These are phyloP conservation scores for Coemansia sp. DNA, from an alignment of 192 early-diverging fungal genomes.

Conservation along the genomic window DNA sequence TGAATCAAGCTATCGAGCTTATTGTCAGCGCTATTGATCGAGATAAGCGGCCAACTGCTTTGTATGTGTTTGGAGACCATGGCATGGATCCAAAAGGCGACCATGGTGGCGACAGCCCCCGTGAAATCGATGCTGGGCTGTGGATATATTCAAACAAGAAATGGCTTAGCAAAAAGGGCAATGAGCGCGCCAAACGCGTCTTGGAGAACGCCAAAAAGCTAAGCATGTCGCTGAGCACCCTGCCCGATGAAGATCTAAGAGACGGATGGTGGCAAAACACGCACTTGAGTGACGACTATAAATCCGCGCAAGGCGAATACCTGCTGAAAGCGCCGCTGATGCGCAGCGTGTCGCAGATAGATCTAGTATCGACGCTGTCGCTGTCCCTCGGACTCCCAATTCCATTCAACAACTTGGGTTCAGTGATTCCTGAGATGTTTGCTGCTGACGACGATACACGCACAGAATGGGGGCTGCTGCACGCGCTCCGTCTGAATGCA, in stretches of 20 bases:
- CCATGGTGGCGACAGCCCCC: slow-evolving; percentile 92
- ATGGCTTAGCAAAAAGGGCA: slow-evolving; percentile 49
- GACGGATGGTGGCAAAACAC: slow-evolving; percentile 38
- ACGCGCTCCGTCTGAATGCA: slow-evolving; percentile 62
- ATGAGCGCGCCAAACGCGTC: slow-evolving; percentile 22
- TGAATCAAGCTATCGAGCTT: slow-evolving; percentile 73
- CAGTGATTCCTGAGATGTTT: slow-evolving; percentile 84
- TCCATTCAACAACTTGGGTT: slow-evolving; percentile 91
- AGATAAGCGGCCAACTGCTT: slow-evolving; percentile 64
- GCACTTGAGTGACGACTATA: slow-evolving; percentile 36
- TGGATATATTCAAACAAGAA: slow-evolving; percentile 71
- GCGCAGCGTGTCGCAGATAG: slow-evolving; percentile 83
- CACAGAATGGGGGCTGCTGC: slow-evolving; percentile 47
- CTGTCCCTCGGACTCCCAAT: slow-evolving; percentile 80
- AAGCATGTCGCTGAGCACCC: slow-evolving; percentile 19
- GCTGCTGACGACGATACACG: slow-evolving; percentile 18
- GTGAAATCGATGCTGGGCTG: slow-evolving; percentile 82
- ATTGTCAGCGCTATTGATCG: slow-evolving; percentile 63
- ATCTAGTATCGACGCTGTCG: slow-evolving; percentile 84
- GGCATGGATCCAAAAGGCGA: slow-evolving; percentile 96
- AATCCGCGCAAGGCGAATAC: slow-evolving; percentile 1
- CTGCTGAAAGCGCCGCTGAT: slow-evolving; percentile 24
- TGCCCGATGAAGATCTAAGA: slow-evolving; percentile 54
- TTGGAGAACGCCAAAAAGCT: slow-evolving; percentile 8
- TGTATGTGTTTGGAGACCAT: slow-evolving; percentile 94